Evolutionary conservation across 345 rosid genomes (phyloP), one percentile per base, ranked within the genome.

Genomic region (Theobroma cacao): DNA sequence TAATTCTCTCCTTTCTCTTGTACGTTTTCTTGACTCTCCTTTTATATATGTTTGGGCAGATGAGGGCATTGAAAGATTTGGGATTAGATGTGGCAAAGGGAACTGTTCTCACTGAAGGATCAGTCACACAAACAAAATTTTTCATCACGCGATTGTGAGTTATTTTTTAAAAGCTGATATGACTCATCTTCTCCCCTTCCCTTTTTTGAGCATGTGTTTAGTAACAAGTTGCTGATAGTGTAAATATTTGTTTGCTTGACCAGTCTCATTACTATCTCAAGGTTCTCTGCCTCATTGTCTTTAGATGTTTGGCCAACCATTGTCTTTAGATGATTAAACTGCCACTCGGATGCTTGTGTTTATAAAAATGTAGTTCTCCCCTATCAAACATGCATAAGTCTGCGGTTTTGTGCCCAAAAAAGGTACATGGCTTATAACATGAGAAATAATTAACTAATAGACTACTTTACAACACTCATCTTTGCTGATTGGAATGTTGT

Each of bases 31-130:
- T 61, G 38, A 76, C 40, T 78, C 53, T 76, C 38, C 47, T 47
- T 71, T 40, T 63, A 60, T 20, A 26, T 68, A 62, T 65, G 33
- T 72, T 72, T 58, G 72, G 78, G 82, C 89, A 96, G 99, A 94
- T 96, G 92, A 92, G 77, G 53, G 89, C 98, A 65, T 82, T 96
- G 88, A 96, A 91, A 85, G 89, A 86, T 76, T 85, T 94, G 87
- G 98, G 98, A 56, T 86, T 96, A 88, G 94, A 85, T 89, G 99
- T 96, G 3, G 75, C 87, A 6, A 94, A 94, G 84, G 99, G 97
- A 82, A 92, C 89, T 53, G 97, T 96, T 77, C 41, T 80, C 73
- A 92, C 98, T 26, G 88, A 90, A 81, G 98, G 97, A 83, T 50
- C 91, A 1, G 89, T 89, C 79, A 96, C 91, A 79, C 93, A 91